Evolutionary conservation across 495 filamentous ascomycete genomes (phyloP), one percentile per base, ranked within the genome.

Genomic region (Aspergillus indologenus): DNA sequence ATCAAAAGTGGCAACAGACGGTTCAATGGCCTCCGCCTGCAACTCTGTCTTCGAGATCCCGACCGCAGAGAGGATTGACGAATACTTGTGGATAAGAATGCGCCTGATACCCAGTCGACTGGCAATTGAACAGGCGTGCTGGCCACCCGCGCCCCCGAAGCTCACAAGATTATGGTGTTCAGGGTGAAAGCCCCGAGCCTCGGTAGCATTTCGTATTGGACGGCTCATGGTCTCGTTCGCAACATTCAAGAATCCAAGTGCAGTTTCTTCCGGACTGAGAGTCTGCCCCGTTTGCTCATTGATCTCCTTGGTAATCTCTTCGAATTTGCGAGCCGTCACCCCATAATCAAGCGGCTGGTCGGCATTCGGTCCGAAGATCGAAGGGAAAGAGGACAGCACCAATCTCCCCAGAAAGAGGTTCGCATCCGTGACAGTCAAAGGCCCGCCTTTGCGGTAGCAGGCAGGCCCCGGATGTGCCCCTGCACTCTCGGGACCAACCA

Each of bases 141-240:
- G 94, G 2, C 94, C 94, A 49, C 94, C 94, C 1, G 94, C 94
- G 24, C 94, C 94, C 20, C 94, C 94, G 75, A 98, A 98, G 0
- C 89, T 92, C 1, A 92, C 92, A 44, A 98, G 80, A 7, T 90
- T 79, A 71, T 98, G 94, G 64, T n/a, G n/a, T n/a, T n/a, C n/a
- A n/a, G n/a, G n/a, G n/a, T n/a, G n/a, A n/a, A n/a, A n/a, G n/a
- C n/a, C n/a, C n/a, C n/a, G n/a, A n/a, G n/a, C n/a, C 72, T 98
- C 93, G 4, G 93, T 98, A 62, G 97, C 77, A 31, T 89, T 91
- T 42, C 94, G 80, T 61, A 98, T 98, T 0, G 94, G 94, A 47
- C 94, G 78, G 2, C 89, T 91, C 94, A 98, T 98, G 19, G 91
- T 87, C 74, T 96, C 93, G 61, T 98, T 97, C 3, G 94, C 93